These are phyloP conservation scores for Cymodocea nodosa DNA, from an alignment of 116 monocot species.

Conservation along the genomic window DNA sequence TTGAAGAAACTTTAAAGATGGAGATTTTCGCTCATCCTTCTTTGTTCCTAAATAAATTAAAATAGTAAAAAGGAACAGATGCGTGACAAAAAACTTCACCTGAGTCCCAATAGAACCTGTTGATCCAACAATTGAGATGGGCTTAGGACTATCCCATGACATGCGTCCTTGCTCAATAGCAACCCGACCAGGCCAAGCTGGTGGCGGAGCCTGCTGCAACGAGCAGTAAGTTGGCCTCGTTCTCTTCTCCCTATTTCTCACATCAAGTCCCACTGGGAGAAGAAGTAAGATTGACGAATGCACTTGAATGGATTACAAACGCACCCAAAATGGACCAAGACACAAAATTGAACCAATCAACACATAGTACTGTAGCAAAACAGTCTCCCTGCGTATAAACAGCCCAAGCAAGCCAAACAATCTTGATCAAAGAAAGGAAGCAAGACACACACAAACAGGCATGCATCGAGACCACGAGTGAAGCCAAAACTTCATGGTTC, in stretches of 20 bases:
- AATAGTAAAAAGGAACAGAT: too few species aligned
- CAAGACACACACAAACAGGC: background rate
- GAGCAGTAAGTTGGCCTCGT: conserved; percentile 35
- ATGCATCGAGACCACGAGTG: background rate
- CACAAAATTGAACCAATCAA: background rate
- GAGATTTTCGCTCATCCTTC: too few species aligned
- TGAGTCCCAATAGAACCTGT: conserved; percentile 99
- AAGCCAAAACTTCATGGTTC: background rate
- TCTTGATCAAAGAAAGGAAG: background rate
- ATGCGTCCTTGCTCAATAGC: conserved; percentile 39
- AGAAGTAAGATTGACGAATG: background rate
- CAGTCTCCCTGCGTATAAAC: background rate
- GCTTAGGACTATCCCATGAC: conserved; percentile 81
- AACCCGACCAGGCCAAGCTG: conserved; percentile 96
- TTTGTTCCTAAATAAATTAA: too few species aligned
- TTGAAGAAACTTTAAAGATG: too few species aligned
- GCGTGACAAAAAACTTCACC: conserved; percentile 14
- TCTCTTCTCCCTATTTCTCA: conserved; percentile 27
- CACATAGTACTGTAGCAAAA: background rate
- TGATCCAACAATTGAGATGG: conserved; percentile 87
- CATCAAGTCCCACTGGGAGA: conserved; percentile 34
- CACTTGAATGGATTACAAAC: background rate
- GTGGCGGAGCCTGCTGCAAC: conserved; percentile 53
- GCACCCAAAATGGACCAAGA: background rate
- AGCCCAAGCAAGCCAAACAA: background rate